A percentile compares a stretch with the other conserved stretches of the same genome.
These are phyloP conservation scores for Eucalyptus polybractea DNA, from an alignment of 345 rosid species.

Conservation along the genomic window DNA sequence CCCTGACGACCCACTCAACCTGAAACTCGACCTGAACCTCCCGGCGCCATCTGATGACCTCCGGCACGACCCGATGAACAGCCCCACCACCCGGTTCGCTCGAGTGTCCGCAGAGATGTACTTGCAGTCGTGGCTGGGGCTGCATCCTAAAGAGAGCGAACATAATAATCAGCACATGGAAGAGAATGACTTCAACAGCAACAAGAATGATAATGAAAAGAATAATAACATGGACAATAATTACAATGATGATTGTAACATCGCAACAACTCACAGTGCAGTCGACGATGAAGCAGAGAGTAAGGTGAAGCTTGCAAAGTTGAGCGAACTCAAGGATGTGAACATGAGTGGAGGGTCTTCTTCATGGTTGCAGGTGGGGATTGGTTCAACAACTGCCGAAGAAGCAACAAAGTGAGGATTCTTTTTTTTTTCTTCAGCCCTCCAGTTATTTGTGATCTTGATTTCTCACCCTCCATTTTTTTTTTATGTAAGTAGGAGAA, in stretches of 20 bases:
- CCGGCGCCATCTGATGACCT: constrained; percentile 29
- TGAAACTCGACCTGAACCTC: constrained; percentile 59
- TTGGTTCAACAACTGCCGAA: constrained; percentile 30
- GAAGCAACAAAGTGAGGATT: background rate
- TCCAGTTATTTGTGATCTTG: background rate
- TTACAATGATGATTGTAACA: background rate
- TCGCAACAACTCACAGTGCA: background rate
- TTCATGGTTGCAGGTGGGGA: constrained; percentile 80
- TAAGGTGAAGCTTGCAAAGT: constrained; percentile 45
- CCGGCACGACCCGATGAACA: background rate
- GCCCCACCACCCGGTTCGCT: background rate
- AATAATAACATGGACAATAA: background rate
- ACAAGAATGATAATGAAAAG: background rate
- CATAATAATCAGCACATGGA: background rate
- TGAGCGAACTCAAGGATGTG: constrained; percentile 53
- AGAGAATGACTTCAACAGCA: background rate
- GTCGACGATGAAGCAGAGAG: constrained; percentile 58
- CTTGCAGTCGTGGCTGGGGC: constrained; percentile 29
- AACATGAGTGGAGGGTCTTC: constrained; percentile 31
- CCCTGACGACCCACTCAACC: constrained; percentile 25
- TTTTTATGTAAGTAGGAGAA: background rate
- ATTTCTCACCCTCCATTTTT: background rate
- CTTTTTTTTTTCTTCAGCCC: background rate
- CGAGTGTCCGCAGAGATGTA: constrained; percentile 22
- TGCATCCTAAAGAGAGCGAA: constrained; percentile 10